Conservation (phyloP, 2,329 filamentous ascomycete genomes). For the Colletotrichum cuscutae region DNA sequence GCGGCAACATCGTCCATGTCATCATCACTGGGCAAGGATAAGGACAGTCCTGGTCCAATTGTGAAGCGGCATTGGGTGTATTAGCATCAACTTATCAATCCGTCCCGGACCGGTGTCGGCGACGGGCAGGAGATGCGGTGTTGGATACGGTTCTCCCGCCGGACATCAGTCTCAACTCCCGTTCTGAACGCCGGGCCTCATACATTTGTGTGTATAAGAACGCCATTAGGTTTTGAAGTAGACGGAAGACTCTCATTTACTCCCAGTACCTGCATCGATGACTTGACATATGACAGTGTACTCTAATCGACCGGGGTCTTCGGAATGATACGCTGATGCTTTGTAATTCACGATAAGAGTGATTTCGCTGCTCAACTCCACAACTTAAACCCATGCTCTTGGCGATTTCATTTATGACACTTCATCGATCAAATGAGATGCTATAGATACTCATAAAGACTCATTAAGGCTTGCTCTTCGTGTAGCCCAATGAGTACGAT, state of each 20-base stretch:
- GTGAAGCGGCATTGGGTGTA: background rate
- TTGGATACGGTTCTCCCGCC: background rate
- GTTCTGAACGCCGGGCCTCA: background rate
- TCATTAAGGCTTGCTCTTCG: no score
- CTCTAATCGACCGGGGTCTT: background rate
- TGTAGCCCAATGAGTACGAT: background rate
- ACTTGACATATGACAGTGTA: background rate
- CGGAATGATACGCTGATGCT: background rate
- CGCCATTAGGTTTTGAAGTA: background rate
- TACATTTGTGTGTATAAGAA: no score
- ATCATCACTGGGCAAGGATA: background rate
- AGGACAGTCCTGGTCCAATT: background rate
- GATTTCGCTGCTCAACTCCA: background rate
- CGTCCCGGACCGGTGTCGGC: slow-evolving; percentile 29
- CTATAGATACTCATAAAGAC: background rate
- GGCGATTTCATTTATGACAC: background rate
- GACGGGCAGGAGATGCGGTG: background rate
- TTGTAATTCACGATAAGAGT: background rate
- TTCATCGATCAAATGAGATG: background rate
- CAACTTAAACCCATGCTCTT: background rate
- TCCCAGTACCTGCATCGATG: background rate
- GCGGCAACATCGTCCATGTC: background rate
- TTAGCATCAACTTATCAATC: background rate
- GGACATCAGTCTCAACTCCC: background rate
- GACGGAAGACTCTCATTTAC: background rate